A percentile compares a stretch with the other conserved stretches of the same genome.
Evolutionary conservation across 139 green algal genomes (phyloP).

Genomic region (Haematococcus sp.): DNA sequence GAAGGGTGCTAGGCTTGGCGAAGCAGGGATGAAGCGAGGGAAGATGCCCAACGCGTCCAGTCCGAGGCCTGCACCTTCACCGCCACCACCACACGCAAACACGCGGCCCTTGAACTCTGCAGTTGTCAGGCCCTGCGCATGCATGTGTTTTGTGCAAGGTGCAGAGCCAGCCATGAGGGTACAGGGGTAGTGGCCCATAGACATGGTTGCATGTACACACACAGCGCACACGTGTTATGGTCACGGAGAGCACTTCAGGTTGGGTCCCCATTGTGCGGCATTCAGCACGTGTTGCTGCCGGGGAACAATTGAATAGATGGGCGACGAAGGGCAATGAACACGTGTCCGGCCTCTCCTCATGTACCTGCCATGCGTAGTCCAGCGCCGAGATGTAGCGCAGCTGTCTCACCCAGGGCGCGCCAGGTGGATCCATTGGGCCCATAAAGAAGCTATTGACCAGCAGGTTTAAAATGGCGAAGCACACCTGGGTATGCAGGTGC

Average conservation of each 20-base stretch:
- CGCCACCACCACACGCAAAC: slow-evolving; percentile 10
- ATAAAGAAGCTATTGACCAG: slow-evolving; percentile 52
- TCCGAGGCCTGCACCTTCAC: neutral
- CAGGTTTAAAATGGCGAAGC: slow-evolving; percentile 51
- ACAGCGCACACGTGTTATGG: too few relatives aligned
- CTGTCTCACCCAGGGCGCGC: slow-evolving; percentile 16
- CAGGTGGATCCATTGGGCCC: neutral
- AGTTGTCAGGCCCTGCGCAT: slow-evolving; percentile 7
- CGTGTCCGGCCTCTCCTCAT: too few relatives aligned
- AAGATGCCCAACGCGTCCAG: slow-evolving; percentile 22
- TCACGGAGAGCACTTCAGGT: too few relatives aligned
- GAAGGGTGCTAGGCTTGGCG: neutral
- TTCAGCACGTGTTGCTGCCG: slow-evolving; percentile 8
- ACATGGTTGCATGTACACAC: too few relatives aligned
- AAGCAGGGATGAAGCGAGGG: slow-evolving; percentile 4
- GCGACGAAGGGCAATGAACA: slow-evolving; percentile 1
- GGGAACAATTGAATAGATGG: slow-evolving; percentile 3
- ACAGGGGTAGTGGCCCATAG: neutral
- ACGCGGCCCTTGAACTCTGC: slow-evolving; percentile 22
- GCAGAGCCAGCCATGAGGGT: neutral
- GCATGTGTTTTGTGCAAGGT: neutral
- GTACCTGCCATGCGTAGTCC: slow-evolving; percentile 47
- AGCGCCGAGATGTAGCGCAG: slow-evolving; percentile 50
- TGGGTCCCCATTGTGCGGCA: too few relatives aligned
- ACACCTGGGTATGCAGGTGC: slow-evolving; percentile 17